These are phyloP conservation scores for Populus tomentosa DNA, from an alignment of 441 rosid genomes.

Conservation along the genomic window DNA sequence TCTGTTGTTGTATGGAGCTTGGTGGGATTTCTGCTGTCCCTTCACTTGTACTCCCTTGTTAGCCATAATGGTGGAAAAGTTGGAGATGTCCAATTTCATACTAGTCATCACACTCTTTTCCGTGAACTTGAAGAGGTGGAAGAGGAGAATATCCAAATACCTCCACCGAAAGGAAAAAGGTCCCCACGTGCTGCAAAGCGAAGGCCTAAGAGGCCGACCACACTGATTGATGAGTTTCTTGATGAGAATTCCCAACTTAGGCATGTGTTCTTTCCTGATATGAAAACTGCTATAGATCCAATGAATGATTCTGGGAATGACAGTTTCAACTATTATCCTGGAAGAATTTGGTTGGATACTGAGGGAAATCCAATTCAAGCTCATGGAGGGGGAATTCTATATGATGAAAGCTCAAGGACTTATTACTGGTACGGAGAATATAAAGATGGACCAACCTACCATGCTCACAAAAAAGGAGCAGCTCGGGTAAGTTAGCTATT, in stretches of 20 bases:
- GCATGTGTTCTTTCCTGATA: conserved; percentile 63
- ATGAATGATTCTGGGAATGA: conserved; percentile 48
- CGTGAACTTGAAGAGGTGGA: conserved; percentile 76
- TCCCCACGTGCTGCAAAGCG: conserved; percentile 78
- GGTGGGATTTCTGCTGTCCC: conserved; percentile 58
- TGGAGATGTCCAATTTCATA: conserved; percentile 36
- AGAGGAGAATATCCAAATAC: conserved; percentile 62
- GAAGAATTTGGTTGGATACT: conserved; percentile 85
- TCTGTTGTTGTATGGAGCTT: conserved; percentile 60
- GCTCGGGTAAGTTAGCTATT: conserved; percentile 64
- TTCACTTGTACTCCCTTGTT: conserved; percentile 50
- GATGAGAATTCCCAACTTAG: conserved; percentile 82
- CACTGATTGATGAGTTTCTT: conserved; percentile 82
- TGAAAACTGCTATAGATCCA: conserved; percentile 60
- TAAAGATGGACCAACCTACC: conserved; percentile 91
- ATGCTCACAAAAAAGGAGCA: conserved; percentile 70
- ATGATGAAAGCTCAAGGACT: conserved; percentile 49
- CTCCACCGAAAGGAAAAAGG: conserved; percentile 73
- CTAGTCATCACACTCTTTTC: conserved; percentile 32
- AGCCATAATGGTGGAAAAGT: conserved; percentile 35
- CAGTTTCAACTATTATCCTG: conserved; percentile 60
- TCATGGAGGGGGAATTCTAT: conserved; percentile 81
- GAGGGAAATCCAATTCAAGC: conserved; percentile 94
- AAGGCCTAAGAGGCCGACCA: conserved; percentile 57
- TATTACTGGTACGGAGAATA: conserved; percentile 96